Conservation (phyloP, 352 stramenopile genomes). For the Globisporangium alternatum region DNA sequence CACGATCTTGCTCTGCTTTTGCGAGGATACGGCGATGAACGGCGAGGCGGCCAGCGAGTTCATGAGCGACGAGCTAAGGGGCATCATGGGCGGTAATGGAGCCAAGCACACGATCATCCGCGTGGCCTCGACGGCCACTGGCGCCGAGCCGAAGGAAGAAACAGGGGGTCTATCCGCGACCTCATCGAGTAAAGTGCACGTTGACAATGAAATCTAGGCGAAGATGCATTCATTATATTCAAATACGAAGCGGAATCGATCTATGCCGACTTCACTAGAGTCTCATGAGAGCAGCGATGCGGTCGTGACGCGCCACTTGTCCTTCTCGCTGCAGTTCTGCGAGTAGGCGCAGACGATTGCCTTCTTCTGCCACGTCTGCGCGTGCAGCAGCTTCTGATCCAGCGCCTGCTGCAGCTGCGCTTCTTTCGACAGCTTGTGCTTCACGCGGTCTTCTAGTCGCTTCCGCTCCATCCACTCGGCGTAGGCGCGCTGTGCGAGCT, state of each 20-base stretch:
- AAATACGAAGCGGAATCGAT: too few relatives aligned
- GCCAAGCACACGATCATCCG: slow-evolving; percentile 41
- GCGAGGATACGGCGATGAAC: slow-evolving; percentile 87
- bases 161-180: not conserved
- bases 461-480: slow-evolving; percentile 46
- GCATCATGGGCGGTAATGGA: slow-evolving; percentile 47
- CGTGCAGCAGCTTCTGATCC: slow-evolving; percentile 34
- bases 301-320: slow-evolving; percentile 6
- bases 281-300: slow-evolving; percentile 10
- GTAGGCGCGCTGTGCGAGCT: slow-evolving; percentile 24
- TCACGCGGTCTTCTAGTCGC: slow-evolving; percentile 41
- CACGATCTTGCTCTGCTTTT: slow-evolving; percentile 96
- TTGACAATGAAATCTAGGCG: slow-evolving; percentile 40
- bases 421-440: slow-evolving; percentile 29
- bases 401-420: slow-evolving; percentile 23
- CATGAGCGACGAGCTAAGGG: slow-evolving; percentile 74
- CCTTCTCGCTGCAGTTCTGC: slow-evolving; percentile 26
- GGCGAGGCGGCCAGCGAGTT: slow-evolving; percentile 58
- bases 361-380: slow-evolving; percentile 63
- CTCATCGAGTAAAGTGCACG: slow-evolving; percentile 28
- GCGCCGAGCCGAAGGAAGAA: not conserved
- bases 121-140: slow-evolving; percentile 21
- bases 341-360: slow-evolving; percentile 69
- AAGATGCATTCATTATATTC: not conserved
- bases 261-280: not conserved